phyloP scores from a whole-genome alignment of 192 early-diverging fungal species.

The Paraglomus brasilianum region DNA sequence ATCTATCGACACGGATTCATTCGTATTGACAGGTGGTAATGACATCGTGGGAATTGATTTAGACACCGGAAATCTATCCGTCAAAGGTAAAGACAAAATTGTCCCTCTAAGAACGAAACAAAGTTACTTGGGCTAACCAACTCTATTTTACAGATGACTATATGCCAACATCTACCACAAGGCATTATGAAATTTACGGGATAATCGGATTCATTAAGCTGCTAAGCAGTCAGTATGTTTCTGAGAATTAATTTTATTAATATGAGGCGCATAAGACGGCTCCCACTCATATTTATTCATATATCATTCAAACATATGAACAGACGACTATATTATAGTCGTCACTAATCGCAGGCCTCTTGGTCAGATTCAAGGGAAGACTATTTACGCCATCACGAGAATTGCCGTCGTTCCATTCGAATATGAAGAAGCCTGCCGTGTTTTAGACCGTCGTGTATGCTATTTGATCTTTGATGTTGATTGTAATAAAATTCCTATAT shows the following conservation, averaged over 20 bases:
- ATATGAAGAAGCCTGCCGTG: conserved; percentile 6
- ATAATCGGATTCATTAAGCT: conserved; percentile 21
- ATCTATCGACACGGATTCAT: conserved; percentile 12
- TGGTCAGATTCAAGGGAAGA: conserved; percentile 21
- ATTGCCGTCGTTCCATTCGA: conserved; percentile 21
- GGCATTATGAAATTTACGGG: conserved; percentile 12
- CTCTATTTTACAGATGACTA: not conserved
- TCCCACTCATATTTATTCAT: no score
- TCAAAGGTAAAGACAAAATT: conserved; percentile 15
- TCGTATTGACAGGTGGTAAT: conserved; percentile 20
- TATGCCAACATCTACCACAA: not conserved
- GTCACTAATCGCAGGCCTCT: conserved; percentile 9
- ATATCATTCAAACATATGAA: no score
- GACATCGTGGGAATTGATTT: conserved; percentile 15
- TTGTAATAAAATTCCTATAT: not conserved
- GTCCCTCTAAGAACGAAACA: not conserved
- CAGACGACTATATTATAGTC: not conserved
- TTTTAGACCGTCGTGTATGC: conserved; percentile 20
- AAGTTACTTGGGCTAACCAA: not conserved
- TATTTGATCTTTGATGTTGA: not conserved
- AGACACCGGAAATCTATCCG: conserved; percentile 13
- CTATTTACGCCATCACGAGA: conserved; percentile 17
- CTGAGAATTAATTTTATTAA: no score
- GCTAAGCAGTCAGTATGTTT: conserved; percentile 4
- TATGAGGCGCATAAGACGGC: no score